Base-by-base conservation (phyloP, 139 green algal genomes). In the Tetradesmus obliquus region DNA sequence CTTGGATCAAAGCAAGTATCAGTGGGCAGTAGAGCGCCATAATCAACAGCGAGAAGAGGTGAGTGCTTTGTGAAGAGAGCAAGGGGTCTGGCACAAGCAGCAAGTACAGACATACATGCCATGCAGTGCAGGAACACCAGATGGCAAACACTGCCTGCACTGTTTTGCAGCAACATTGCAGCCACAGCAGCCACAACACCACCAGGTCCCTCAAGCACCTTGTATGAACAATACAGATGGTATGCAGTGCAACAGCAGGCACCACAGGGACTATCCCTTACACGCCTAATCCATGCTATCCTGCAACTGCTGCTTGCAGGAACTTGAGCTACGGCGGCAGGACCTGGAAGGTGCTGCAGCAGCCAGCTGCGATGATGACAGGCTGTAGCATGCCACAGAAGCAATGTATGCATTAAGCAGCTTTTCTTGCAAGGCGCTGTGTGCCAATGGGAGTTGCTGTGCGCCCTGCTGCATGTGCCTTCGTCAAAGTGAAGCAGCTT, bases 1-100 rank as follows among this genome's bases (percentile, higher is more conserved):
- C 20, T 81, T 92, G 55, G 82, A 92, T 55, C n/a, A 84, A 24
- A 76, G 60, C 51, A 88, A 89, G 51, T 92, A 92, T 66, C 89
- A 92, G 55, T 92, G 89, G 89, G 89, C 89, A 5, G 66, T 92
- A 24, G 82, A 92, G 9, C 54, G 66, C 10, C 66, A 89, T 53
- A 66, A 89, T 8, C 62, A 85, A 82, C 82, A 89, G 58, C 84
- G 82, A 58, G 13, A 15, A 9, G 58, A 89, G 84, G 84, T 80
- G 22, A 17, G 84, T 53, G 20, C 3, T 10, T 3, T 24, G 32
- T 45, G 32, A 45, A 45, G 32, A 45, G 32, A 45, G 32, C 32
- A 45, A 45, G 32, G 32, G 32, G 32, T 45, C 32, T 45, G 32
- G 32, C 32, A 45, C 32, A 45, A 45, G 32, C 32, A 45, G 32